These are phyloP conservation scores for Sphagnurus paluster DNA, from an alignment of 1,284 basidiomycete species.

Conservation along the genomic window DNA sequence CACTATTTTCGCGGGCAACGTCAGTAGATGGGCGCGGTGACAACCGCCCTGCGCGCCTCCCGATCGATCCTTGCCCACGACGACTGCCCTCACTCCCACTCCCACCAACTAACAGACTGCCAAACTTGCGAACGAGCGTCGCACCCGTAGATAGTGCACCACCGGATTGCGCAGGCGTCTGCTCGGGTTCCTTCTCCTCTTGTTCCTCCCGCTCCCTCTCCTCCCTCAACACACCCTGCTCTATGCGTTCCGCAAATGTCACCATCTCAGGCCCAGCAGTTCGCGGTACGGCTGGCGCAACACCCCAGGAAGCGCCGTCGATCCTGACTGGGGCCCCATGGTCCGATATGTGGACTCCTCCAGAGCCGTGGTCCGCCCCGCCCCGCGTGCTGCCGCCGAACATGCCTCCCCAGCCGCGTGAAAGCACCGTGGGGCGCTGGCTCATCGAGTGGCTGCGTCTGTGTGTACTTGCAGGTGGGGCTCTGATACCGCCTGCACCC, in stretches of 20 bases:
- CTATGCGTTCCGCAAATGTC: conserved; percentile 42
- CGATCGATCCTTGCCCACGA: conserved; percentile 33
- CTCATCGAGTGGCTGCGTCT: conserved; percentile 76
- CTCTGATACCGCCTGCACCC: conserved; percentile 39
- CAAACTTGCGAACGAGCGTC: conserved; percentile 74
- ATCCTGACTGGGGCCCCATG: conserved; percentile 33
- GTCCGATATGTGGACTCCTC: conserved; percentile 35
- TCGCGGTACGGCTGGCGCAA: conserved; percentile 40
- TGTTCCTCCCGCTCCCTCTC: conserved; percentile 24
- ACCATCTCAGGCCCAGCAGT: conserved; percentile 60
- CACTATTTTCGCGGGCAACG: conserved; percentile 26
- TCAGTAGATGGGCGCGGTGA: conserved; percentile 51
- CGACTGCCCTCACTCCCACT: conserved; percentile 42
- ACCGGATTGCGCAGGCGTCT: conserved; percentile 26
- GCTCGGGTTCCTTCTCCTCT: conserved; percentile 23
- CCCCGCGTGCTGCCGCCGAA: too few species aligned
- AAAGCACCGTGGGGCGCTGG: conserved; percentile 57
- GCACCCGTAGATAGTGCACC: conserved; percentile 53
- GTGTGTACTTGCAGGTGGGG: conserved; percentile 68
- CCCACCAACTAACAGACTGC: conserved; percentile 58
- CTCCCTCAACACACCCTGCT: conserved; percentile 8
- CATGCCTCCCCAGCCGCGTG: conserved; percentile 43
- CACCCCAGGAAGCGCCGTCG: conserved; percentile 7
- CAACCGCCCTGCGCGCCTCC: conserved; percentile 32
- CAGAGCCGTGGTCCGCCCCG: conserved; percentile 18